Percentiles rank a stretch among this genome's conserved stretches.
Evolutionary conservation across 352 stramenopile genomes (phyloP).

Genomic region (Phytophthora pinifolia): DNA sequence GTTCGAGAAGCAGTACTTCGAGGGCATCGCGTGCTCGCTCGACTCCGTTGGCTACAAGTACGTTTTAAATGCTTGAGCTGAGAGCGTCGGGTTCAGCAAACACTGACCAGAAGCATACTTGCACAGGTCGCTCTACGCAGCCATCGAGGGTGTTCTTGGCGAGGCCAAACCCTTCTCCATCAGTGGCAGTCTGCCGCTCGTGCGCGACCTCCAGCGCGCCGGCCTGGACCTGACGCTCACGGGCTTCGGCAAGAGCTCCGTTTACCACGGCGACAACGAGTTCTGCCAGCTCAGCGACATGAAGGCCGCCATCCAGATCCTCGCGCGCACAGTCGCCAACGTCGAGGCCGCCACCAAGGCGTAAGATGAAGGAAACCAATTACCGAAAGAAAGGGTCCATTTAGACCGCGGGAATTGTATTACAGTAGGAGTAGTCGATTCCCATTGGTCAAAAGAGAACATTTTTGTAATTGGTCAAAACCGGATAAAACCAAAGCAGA

Average conservation of each 20-base stretch:
- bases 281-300: constrained; percentile 87
- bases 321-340: constrained; percentile 77
- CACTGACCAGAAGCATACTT: neutral
- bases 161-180: constrained; percentile 89
- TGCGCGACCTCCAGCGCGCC: constrained; percentile 67
- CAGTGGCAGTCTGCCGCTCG: constrained; percentile 71
- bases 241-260: constrained; percentile 70
- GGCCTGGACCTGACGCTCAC: constrained; percentile 73
- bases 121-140: constrained; percentile 56
- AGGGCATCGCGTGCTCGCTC: constrained; percentile 91
- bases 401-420: too few species aligned
- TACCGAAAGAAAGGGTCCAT: too few species aligned
- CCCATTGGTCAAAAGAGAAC: too few species aligned
- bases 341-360: constrained; percentile 37
- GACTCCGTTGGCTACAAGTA: constrained; percentile 83
- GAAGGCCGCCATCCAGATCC: constrained; percentile 84
- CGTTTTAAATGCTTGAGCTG: neutral
- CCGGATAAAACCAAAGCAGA: too few species aligned
- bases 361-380: neutral
- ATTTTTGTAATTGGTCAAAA: constrained; percentile 6
- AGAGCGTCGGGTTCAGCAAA: neutral
- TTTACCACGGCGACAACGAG: constrained; percentile 93
- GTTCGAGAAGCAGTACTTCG: constrained; percentile 72
- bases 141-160: constrained; percentile 76
- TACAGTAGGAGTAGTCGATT: too few species aligned